Conservation (phyloP, 208 protist genomes). For the Trypanosoma rangeli region DNA sequence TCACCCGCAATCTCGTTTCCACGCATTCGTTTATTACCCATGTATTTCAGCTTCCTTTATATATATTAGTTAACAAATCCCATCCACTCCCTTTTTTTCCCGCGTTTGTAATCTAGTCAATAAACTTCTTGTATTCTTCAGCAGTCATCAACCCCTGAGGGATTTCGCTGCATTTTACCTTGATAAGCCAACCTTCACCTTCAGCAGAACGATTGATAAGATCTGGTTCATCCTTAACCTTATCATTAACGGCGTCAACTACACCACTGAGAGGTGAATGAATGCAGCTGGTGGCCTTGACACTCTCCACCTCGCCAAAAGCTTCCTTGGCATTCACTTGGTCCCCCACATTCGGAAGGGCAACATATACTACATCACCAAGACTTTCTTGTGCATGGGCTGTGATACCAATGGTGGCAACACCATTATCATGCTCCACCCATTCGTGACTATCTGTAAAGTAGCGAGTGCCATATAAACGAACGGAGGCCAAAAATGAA, state of each 20-base stretch:
- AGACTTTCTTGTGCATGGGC: constrained; percentile 88
- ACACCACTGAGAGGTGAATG: constrained; percentile 87
- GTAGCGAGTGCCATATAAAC: constrained; percentile 67
- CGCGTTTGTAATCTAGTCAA: constrained; percentile 49
- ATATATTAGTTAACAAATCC: too few species aligned
- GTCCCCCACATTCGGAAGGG: constrained; percentile 87
- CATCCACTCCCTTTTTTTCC: neutral
- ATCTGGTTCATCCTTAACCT: constrained; percentile 79
- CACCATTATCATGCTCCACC: constrained; percentile 58
- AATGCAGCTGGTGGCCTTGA: constrained; percentile 92
- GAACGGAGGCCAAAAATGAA: constrained; percentile 36
- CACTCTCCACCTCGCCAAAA: constrained; percentile 90
- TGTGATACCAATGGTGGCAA: constrained; percentile 86
- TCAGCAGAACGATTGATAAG: constrained; percentile 88
- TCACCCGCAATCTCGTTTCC: neutral
- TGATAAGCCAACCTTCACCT: constrained; percentile 87
- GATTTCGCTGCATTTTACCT: constrained; percentile 77
- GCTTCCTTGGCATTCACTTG: constrained; percentile 66
- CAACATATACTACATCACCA: constrained; percentile 91
- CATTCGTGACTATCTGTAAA: constrained; percentile 93
- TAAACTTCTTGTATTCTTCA: constrained; percentile 87
- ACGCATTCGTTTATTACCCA: neutral
- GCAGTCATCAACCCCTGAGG: constrained; percentile 78
- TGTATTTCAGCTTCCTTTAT: neutral
- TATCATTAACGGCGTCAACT: constrained; percentile 83